phyloP scores from a whole-genome alignment of 2,329 filamentous ascomycete genomes.

The Arthrobotrys conoides region DNA sequence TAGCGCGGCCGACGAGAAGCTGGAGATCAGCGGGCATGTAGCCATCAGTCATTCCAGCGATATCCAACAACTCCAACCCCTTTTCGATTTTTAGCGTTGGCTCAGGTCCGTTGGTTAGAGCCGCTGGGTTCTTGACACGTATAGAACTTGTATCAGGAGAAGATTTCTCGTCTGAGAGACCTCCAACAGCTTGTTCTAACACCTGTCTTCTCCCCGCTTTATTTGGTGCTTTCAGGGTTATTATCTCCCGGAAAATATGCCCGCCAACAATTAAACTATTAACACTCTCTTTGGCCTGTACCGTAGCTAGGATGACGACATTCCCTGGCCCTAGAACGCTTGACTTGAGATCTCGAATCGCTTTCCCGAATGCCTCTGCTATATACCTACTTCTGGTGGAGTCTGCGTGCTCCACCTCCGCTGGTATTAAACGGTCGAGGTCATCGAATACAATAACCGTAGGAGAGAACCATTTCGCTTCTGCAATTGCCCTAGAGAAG shows the following conservation, averaged over 20 bases:
- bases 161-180: constrained; percentile 69
- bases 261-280: constrained; percentile 92
- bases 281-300: constrained; percentile 90
- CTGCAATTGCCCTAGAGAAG: constrained; percentile 85
- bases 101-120: constrained; percentile 68
- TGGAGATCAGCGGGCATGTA: constrained; percentile 97
- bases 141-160: constrained; percentile 74
- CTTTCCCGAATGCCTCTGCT: constrained; percentile 86
- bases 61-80: constrained; percentile 88
- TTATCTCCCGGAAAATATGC: constrained; percentile 91
- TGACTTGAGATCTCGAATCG: constrained; percentile 79
- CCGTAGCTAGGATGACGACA: constrained; percentile 87
- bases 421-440: constrained; percentile 90
- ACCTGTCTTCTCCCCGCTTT: constrained; percentile 90
- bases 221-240: constrained; percentile 89
- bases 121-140: constrained; percentile 65
- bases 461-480: constrained; percentile 89
- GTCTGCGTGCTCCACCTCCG: constrained; percentile 94
- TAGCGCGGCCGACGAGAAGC: constrained; percentile 85
- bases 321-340: constrained; percentile 72
- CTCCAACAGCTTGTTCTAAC: constrained; percentile 72
- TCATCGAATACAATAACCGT: constrained; percentile 92
- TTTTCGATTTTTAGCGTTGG: constrained; percentile 76
- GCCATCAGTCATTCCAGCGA: constrained; percentile 93
- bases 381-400: constrained; percentile 93